A percentile compares a stretch with the other conserved stretches of the same genome.
These are phyloP conservation scores for Globisporangium canariense DNA, from an alignment of 352 stramenopile species.

Conservation along the genomic window DNA sequence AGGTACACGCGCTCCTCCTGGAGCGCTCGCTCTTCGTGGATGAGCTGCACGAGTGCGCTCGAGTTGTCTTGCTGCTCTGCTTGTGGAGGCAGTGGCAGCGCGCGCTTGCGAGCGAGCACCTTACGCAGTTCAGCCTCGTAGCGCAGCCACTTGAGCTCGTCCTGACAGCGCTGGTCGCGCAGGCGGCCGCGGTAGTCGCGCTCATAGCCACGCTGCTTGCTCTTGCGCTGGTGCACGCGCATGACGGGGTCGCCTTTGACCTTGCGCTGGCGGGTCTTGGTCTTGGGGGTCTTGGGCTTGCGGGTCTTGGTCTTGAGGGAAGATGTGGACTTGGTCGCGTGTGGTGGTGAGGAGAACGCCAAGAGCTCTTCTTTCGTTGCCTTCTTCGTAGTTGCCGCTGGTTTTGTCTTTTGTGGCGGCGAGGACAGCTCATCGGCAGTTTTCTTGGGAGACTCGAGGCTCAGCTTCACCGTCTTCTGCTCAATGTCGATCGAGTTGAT, in stretches of 20 bases:
- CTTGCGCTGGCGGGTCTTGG: background rate
- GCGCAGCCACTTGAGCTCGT: constrained; percentile 10
- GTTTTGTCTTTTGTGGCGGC: background rate
- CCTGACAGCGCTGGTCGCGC: constrained; percentile 7
- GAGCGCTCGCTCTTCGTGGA: constrained; percentile 11
- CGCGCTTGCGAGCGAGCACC: constrained; percentile 4
- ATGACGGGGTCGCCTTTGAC: background rate
- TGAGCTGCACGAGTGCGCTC: background rate
- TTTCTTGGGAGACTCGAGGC: background rate
- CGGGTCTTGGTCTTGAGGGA: too few species aligned
- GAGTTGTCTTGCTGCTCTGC: constrained; percentile 1
- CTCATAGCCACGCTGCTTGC: constrained; percentile 18
- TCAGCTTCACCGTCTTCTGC: background rate
- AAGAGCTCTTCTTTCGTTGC: background rate
- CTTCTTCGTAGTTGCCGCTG: background rate
- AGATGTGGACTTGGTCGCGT: background rate
- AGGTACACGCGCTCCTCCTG: constrained; percentile 10
- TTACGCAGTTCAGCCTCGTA: constrained; percentile 6
- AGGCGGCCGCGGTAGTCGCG: constrained; percentile 11
- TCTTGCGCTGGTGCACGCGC: constrained; percentile 12
- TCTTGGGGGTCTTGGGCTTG: too few species aligned
- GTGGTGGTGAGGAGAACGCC: background rate
- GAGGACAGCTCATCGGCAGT: background rate
- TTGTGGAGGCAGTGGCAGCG: background rate
- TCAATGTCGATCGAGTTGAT: background rate